phyloP scores from a whole-genome alignment of 257 asterid species.

The Rauvolfia tetraphylla region DNA sequence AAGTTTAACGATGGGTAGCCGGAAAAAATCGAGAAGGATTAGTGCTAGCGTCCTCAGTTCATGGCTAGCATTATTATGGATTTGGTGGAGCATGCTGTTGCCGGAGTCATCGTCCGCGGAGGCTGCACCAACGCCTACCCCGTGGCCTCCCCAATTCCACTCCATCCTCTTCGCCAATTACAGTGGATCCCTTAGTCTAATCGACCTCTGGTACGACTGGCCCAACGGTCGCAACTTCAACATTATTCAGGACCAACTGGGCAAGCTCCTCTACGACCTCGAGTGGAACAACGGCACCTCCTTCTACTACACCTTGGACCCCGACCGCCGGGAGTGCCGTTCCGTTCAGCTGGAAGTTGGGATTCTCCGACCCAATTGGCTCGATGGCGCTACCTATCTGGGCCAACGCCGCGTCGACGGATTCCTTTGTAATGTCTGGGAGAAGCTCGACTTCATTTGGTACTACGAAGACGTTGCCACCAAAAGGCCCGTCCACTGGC shows the following conservation, averaged over 20 bases:
- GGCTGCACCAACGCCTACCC: constrained; percentile 42
- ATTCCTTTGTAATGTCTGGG: constrained; percentile 75
- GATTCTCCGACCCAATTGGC: constrained; percentile 77
- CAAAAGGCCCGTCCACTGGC: constrained; percentile 74
- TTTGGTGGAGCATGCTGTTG: neutral
- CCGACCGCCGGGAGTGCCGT: constrained; percentile 35
- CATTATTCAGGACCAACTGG: constrained; percentile 68
- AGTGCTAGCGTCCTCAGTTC: neutral
- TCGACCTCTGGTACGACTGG: constrained; percentile 92
- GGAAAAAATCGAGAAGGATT: neutral
- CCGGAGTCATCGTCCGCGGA: neutral
- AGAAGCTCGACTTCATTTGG: constrained; percentile 58
- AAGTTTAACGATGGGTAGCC: neutral
- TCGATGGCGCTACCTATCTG: constrained; percentile 65
- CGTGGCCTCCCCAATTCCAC: constrained; percentile 88
- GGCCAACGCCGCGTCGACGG: constrained; percentile 61
- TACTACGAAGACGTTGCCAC: constrained; percentile 73
- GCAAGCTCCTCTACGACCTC: constrained; percentile 40
- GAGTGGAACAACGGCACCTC: constrained; percentile 81
- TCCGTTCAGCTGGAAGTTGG: constrained; percentile 54
- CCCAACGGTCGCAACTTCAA: constrained; percentile 82
- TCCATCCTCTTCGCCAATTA: constrained; percentile 55
- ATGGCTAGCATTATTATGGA: neutral
- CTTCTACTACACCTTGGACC: constrained; percentile 42
- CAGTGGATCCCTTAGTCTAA: constrained; percentile 51